Evolutionary conservation across 164 flowering plant species (phyloP), one percentile per base, ranked within the genome.

Genomic region (Cinnamomum micranthum): DNA sequence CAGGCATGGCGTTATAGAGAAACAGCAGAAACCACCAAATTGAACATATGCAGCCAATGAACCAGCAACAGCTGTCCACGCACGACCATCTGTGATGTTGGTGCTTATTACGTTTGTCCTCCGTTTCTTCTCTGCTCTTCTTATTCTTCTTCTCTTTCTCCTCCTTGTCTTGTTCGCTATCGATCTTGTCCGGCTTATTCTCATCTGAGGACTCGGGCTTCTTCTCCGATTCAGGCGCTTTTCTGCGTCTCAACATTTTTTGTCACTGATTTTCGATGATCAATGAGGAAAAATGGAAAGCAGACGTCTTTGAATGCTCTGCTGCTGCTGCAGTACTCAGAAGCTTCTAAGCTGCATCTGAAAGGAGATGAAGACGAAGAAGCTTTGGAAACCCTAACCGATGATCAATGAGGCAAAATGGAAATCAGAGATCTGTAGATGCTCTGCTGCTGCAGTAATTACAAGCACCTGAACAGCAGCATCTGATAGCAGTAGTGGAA

Each of bases 1-100:
- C 88, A 11, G 99, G 98, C 93, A 95, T 85, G 31, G 91, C 87
- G 62, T 91, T 87, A 85, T 85, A 95, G 2, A 89, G 80, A 77
- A 86, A 90, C 50, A 82, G 76, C 52, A 90, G 72, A 5, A 85
- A 74, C 88, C 91, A 90, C 92, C 92, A 90, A 2, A 74, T 76
- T 6, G 86, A 86, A 71, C 90, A 90, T n/a, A 87, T 70, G 68
- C 77, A 80, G 3, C 92, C 92, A 4, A 90, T 71, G 15, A 86
- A 80, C 92, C 92, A 87, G 70, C 88, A 91, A 70, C 99, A 91
- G 52, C 75, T 83, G 59, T 88, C 88, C n/a, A 87, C 22, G 68
- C 91, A 87, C 11, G 79, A 76, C 85, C 88, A 86, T 35, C 68
- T 77, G 52, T 15, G 60, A 72, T 58, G 72, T 77, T 41, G 55